Evolutionary conservation across 345 rosid genomes (phyloP).

Genomic region (Atalantia buxifolia): DNA sequence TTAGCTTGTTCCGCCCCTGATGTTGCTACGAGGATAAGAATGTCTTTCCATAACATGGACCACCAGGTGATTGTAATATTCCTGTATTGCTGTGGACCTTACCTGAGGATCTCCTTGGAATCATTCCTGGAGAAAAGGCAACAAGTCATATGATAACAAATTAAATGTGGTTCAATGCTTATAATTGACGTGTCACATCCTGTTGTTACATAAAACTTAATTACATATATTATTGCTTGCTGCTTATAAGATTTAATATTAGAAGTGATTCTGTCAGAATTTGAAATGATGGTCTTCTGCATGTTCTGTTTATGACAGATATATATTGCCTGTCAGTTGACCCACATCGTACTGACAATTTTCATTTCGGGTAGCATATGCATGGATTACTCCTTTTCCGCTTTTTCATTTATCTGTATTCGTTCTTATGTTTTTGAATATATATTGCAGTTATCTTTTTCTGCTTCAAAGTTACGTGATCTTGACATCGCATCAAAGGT

Average conservation of each 20-base stretch:
- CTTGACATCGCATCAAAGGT: constrained; percentile 83
- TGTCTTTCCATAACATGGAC: background rate
- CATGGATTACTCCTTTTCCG: background rate
- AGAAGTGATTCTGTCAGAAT: background rate
- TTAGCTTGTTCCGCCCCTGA: too few relatives aligned
- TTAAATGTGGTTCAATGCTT: background rate
- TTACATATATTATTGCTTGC: too few relatives aligned
- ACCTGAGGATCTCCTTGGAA: background rate
- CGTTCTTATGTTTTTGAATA: background rate
- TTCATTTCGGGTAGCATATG: background rate
- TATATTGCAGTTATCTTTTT: constrained; percentile 58
- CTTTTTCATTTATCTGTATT: background rate
- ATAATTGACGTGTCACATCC: background rate
- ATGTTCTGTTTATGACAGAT: background rate
- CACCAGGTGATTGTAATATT: background rate
- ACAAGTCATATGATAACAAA: background rate
- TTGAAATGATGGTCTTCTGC: too few relatives aligned
- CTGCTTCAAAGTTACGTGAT: constrained; percentile 68
- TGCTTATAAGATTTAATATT: background rate
- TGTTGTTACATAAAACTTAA: background rate
- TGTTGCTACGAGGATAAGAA: background rate
- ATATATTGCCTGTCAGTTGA: background rate
- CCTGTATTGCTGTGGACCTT: constrained; percentile 1
- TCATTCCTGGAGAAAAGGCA: background rate
- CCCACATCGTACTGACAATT: background rate